phyloP scores from a whole-genome alignment of 257 asterid species.

The Plantago elongata region DNA sequence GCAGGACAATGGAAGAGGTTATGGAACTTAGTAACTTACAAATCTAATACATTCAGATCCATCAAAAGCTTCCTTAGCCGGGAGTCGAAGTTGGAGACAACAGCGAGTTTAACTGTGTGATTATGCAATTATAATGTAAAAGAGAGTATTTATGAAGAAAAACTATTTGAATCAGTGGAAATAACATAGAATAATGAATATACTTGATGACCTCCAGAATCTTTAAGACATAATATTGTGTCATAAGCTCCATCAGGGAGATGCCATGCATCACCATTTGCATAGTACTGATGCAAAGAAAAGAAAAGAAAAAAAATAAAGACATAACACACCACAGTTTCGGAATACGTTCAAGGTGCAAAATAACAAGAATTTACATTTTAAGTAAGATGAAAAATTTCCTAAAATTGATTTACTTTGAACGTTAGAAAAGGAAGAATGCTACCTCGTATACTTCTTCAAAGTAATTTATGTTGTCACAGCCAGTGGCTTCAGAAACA shows the following conservation, averaged over 20 bases:
- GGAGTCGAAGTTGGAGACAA: constrained; percentile 92
- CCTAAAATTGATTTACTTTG: not conserved
- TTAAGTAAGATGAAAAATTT: not conserved
- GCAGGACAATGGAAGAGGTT: not conserved
- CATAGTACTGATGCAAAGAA: constrained; percentile 57
- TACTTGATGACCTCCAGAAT: constrained; percentile 66
- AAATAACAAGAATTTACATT: not conserved
- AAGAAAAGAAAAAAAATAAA: not conserved
- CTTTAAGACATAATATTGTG: constrained; percentile 50
- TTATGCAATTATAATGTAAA: constrained; percentile 21
- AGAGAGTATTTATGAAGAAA: not conserved
- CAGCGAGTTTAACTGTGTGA: constrained; percentile 83
- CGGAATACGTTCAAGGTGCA: not conserved
- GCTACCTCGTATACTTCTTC: constrained; percentile 87
- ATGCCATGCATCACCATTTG: constrained; percentile 87
- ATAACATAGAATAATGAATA: constrained; percentile 24
- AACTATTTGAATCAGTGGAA: not conserved
- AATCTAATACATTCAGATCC: constrained; percentile 65
- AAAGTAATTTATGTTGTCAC: constrained; percentile 49
- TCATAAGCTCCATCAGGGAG: constrained; percentile 86
- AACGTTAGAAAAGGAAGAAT: constrained; percentile 4
- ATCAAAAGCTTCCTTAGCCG: constrained; percentile 82
- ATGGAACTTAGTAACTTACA: constrained; percentile 69
- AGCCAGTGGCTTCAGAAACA: constrained; percentile 90
- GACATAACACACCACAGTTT: not conserved